Base-by-base conservation (phyloP, 768 basidiomycete species). In the Scleroderma bovista region DNA sequence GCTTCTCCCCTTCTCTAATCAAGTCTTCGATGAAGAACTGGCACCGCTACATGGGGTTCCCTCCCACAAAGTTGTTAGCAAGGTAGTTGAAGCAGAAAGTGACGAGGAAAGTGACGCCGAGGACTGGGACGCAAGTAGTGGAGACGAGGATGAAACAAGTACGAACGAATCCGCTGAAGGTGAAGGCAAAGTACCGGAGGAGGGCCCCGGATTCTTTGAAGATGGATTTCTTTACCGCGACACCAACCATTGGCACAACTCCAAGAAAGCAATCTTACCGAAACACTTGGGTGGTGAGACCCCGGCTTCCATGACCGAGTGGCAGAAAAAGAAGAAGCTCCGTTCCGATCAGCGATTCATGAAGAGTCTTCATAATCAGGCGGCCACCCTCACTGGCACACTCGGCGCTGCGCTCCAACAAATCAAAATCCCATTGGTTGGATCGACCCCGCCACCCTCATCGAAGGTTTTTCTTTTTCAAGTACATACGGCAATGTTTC, bases 371-470 rank as follows among this genome's bases (percentile, higher is more conserved):
- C 81, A 82, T 46, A 66, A 72, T 46, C 78, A 80, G 39, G 84
- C 85, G 10, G 76, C 75, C 34, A 83, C 82, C 1, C 60, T 87
- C 50, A 83, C 80, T 0, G 85, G 85, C 0, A 83, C 83, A 6
- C 72, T 71, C 0, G 86, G 85, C 1, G 71, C 68, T 1, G 62
- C 63, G 7, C 64, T 87, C 23, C 69, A 78, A 57, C 75, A 74
- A 46, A 73, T 80, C 29, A 68, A 74, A n/a, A 85, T 87, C 50
- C 67, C 72, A 1, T 55, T 73, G 1, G 73, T 72, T 9, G 62
- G 72, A 11, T 57, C 57, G 15, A 29, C 31, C 3, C 38, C 57
- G n/a, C 47, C 34, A 6, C 36, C 57, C 41, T 13, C 24, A 23
- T 22, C 49, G 1, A 66, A 60, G 53, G 59, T 60, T 11, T 26